Base-by-base conservation (phyloP, 2,329 filamentous ascomycete species). In the Monosporascus cannonballus region DNA sequence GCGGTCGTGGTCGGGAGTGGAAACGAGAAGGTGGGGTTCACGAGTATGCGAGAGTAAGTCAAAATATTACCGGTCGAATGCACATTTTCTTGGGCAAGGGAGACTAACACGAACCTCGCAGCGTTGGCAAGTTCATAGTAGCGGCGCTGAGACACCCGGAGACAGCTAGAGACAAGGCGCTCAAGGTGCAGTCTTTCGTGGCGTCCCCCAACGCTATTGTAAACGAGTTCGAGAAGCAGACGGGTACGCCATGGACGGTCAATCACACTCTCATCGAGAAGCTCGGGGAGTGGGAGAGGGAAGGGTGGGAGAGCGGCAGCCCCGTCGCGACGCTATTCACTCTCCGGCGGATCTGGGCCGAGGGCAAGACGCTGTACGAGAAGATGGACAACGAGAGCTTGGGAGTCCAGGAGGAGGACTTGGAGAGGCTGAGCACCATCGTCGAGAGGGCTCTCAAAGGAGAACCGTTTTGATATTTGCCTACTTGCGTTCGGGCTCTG, bases 151-250 rank as follows among this genome's bases (percentile, higher is more conserved):
- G 73, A 17, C 79, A 84, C 53, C 80, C 82, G 3, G 67, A 76
- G 9, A 72, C 68, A 6, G 74, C 80, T 0, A 73, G 73, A 36
- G 80, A 80, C 57, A 76, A 78, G 50, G 77, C 80, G 0, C 69
- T 90, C 36, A 85, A 81, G 53, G 83, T 90, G 2, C 86, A 89
- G 62, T 89, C 86, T 0, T 90, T 89, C 58, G 84, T 85, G 0
- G 77, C 80, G 2, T 88, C 83, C 0, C 80, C 84, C 0, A 75
- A 79, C 8, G 70, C 81, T 25, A 83, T 89, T 20, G 64, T 87
- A 20, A 74, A 74, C n/a, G 85, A 87, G 64, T 87, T 85, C 60
- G 83, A 89, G 69, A 80, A 74, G 58, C 85, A 89, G 67, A 85
- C 82, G 0, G 79, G 77, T 4, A 67, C 69, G 15, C 70, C 76